These are phyloP conservation scores for Helianthus tuberosus DNA, from an alignment of 129 eudicot genomes.

Conservation along the genomic window DNA sequence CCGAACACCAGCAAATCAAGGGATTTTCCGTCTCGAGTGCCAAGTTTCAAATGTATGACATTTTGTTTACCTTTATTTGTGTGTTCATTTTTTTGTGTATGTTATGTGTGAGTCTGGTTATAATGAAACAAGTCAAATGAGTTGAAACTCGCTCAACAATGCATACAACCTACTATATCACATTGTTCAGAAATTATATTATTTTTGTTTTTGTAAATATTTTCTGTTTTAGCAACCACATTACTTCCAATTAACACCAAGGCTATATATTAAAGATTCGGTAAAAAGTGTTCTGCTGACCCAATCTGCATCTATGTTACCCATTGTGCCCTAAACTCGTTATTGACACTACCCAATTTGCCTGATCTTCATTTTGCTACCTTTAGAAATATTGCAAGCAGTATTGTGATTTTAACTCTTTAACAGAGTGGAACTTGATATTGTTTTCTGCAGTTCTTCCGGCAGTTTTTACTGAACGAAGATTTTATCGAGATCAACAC, in stretches of 20 bases:
- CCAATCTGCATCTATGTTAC: not conserved
- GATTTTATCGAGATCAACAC: conserved; percentile 73
- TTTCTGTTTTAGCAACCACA: not conserved
- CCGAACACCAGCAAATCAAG: conserved; percentile 95
- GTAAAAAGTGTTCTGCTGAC: not conserved
- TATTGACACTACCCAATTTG: not conserved
- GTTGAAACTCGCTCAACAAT: not conserved
- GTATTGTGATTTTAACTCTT: not conserved
- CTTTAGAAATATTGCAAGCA: not conserved
- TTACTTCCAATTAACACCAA: not conserved
- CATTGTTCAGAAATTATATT: not conserved
- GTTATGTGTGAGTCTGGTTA: not conserved
- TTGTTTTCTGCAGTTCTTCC: conserved; percentile 58
- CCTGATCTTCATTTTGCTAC: not conserved
- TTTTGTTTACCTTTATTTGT: not conserved
- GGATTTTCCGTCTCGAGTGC: conserved; percentile 66
- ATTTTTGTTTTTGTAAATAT: not conserved
- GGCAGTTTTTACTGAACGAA: conserved; percentile 58
- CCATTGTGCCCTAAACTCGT: not conserved
- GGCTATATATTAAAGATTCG: not conserved
- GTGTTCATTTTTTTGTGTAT: not conserved
- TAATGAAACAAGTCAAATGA: not conserved
- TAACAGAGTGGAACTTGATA: not conserved
- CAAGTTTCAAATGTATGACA: conserved; percentile 64
- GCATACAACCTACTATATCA: not conserved